A percentile compares a stretch with the other conserved stretches of the same genome.
phyloP scores from a whole-genome alignment of 495 filamentous ascomycete species.

The Podospora comata region DNA sequence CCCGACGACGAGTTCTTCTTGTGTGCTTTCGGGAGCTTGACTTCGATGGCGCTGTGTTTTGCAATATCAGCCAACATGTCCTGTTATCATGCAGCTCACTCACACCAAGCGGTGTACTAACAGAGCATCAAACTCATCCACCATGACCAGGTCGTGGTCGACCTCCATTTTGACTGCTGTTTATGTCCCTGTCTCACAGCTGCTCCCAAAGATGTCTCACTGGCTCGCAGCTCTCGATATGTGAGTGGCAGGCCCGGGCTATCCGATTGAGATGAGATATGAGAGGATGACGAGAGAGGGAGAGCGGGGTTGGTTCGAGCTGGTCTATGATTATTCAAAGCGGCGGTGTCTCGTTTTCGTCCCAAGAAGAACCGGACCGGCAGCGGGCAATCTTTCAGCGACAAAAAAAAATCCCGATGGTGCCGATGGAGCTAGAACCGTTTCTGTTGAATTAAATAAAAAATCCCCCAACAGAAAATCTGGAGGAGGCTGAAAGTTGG shows the following conservation, averaged over 20 bases:
- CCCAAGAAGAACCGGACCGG: not conserved
- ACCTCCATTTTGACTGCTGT: conserved; percentile 20
- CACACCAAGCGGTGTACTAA: conserved; percentile 21
- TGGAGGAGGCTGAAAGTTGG: not conserved
- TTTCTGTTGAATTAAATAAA: not conserved
- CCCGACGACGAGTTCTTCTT: conserved; percentile 1
- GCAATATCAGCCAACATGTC: not conserved
- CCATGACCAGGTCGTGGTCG: conserved; percentile 37
- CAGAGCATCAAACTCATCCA: conserved; percentile 50
- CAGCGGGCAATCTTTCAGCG: not conserved
- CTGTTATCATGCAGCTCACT: not conserved
- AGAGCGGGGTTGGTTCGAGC: not conserved
- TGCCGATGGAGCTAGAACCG: not conserved
- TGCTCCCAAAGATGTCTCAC: not conserved
- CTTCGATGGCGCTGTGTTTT: conserved; percentile 15
- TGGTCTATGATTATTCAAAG: not conserved
- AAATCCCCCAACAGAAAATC: not conserved
- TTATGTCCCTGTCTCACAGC: not conserved
- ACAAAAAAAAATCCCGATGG: not conserved
- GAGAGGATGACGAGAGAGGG: not conserved
- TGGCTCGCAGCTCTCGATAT: not conserved
- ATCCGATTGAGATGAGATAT: not conserved
- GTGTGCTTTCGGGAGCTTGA: conserved; percentile 15
- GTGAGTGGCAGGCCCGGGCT: not conserved
- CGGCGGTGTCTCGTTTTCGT: not conserved